Conservation (phyloP, 225 moss, liverwort and hornwort species). For the Pleurozium schreberi region DNA sequence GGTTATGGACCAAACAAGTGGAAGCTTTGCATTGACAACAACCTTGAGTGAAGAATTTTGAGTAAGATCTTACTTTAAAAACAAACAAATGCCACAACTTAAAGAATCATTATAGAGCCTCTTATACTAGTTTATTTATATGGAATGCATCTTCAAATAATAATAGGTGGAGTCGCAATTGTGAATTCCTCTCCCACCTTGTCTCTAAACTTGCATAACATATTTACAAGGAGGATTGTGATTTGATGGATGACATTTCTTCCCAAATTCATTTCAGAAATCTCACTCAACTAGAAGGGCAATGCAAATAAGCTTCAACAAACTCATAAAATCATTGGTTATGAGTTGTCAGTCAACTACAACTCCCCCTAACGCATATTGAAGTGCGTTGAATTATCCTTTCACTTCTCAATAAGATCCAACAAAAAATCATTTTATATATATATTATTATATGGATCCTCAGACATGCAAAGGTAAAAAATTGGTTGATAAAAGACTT, state of each 20-base stretch:
- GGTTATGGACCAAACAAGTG: neutral
- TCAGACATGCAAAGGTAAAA: accelerated
- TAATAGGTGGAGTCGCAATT: neutral
- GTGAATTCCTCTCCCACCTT: accelerated
- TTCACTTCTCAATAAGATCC: neutral
- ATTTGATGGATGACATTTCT: neutral
- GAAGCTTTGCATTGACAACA: neutral
- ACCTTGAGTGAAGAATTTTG: neutral
- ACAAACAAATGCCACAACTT: neutral
- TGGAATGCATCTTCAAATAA: neutral
- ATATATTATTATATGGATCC: neutral
- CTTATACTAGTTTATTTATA: neutral
- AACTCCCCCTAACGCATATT: neutral
- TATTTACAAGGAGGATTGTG: neutral
- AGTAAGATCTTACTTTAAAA: neutral
- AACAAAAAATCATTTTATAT: neutral
- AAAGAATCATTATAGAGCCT: neutral
- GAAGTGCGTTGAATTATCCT: neutral
- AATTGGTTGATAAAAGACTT: neutral
- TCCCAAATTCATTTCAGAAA: too few species aligned
- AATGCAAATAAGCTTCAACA: neutral
- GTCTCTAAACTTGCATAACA: neutral
- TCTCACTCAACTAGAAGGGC: neutral
- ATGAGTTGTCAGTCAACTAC: neutral
- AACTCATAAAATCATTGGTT: neutral